A percentile compares a stretch with the other conserved stretches of the same genome.
These are phyloP conservation scores for Blastobotrys mokoenaii DNA, from an alignment of 805 yeast species.

Conservation along the genomic window DNA sequence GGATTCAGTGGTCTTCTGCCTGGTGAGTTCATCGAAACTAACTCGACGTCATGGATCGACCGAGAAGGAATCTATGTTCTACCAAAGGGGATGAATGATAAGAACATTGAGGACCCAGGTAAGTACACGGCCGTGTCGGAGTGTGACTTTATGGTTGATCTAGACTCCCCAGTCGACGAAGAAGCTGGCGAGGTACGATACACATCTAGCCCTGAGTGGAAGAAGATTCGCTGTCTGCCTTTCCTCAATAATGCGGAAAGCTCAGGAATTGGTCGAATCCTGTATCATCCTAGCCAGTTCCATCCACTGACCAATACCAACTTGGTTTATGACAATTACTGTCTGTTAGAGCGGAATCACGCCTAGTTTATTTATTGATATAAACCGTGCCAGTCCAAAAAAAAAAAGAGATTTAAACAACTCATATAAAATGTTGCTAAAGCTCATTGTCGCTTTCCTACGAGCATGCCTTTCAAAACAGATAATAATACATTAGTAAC, in stretches of 20 bases:
- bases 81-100: constrained; percentile 68
- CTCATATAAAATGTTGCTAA: too few species aligned
- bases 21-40: constrained; percentile 61
- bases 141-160: constrained; percentile 71
- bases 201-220: constrained; percentile 16
- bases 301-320: constrained; percentile 11
- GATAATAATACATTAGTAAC: neutral
- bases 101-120: constrained; percentile 54
- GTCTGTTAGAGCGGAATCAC: constrained; percentile 17
- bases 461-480: too few species aligned
- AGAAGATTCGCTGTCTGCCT: constrained; percentile 16
- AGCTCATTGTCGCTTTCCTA: too few species aligned
- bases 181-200: constrained; percentile 36
- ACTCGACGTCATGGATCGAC: constrained; percentile 22
- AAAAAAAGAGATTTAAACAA: neutral
- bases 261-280: constrained; percentile 21
- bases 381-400: neutral
- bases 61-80: constrained; percentile 29
- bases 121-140: constrained; percentile 40
- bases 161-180: constrained; percentile 38
- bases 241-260: constrained; percentile 21
- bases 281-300: constrained; percentile 19
- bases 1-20: constrained; percentile 87
- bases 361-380: neutral
- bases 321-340: constrained; percentile 21